Evolutionary conservation across 352 stramenopile species (phyloP), one percentile per base, ranked within the genome.

Genomic region (Globisporangium barbulae): DNA sequence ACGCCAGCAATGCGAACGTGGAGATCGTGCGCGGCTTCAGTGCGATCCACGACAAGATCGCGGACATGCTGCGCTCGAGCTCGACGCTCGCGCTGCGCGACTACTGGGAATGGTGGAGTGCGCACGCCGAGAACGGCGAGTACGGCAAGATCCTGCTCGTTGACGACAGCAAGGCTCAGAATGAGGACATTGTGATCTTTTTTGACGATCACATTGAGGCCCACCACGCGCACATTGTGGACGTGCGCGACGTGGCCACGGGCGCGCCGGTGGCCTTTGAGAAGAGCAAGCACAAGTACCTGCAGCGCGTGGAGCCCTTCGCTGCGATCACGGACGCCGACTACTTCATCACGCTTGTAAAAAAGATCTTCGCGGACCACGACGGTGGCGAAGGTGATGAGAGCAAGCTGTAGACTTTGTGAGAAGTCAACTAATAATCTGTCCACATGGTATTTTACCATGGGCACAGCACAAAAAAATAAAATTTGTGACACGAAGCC

Each of bases 61-160:
- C 69, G 15, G 49, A 30, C 1, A 79, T 85, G 76, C 44, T 83
- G 19, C 8, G 61, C 31, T 28, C 68, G 4, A 63, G 58, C 5
- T 67, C 79, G 47, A 89, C 73, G 30, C 64, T 93, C 25, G 86
- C 80, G 7, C 70, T 94, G 53, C 82, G 86, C 57, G 86, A 94
- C 60, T 93, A 93, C 69, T 94, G 80, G 79, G 85, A 94, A 68
- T 93, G 83, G 82, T 94, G 85, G 85, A 91, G 82, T 47, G 77
- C 82, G 4, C 86, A 95, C 63, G 86, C 81, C 31, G 86, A 95
- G 63, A 63, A 74, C 44, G 75, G 71, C 37, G 81, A 91, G 63
- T 93, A 90, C 65, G 86, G 86, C 55, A 95, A 92, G 63, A 59
- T 92, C 30, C 65, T 93, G 62, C 65, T 94, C 0, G 64, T 94